These are phyloP conservation scores for Gynostemma pentaphyllum DNA, from an alignment of 306 rosid genomes.

Conservation along the genomic window DNA sequence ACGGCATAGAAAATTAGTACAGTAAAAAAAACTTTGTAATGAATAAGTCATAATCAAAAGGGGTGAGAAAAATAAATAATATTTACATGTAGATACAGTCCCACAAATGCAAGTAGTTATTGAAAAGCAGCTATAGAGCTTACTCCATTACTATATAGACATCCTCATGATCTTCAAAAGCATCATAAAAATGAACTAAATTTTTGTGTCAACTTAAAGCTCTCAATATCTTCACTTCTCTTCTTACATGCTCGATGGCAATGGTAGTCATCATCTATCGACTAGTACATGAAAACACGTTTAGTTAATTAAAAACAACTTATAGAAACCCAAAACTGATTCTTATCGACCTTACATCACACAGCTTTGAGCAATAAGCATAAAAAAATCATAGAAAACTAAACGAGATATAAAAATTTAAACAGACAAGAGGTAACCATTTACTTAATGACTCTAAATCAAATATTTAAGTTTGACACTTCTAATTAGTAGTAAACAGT, in stretches of 20 bases:
- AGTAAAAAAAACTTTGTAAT: no score
- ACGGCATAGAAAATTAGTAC: neutral
- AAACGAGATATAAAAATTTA: no score
- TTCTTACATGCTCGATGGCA: slow-evolving; percentile 81
- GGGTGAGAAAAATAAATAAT: slow-evolving; percentile 5
- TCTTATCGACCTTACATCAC: no score
- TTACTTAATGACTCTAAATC: no score
- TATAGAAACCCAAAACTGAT: no score
- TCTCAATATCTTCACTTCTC: no score
- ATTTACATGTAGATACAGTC: neutral
- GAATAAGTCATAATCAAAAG: neutral
- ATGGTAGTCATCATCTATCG: slow-evolving; percentile 79
- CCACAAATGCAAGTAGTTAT: neutral
- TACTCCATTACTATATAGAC: no score
- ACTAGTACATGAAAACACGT: slow-evolving; percentile 10
- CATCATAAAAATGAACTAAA: slow-evolving; percentile 58
- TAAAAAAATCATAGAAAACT: no score
- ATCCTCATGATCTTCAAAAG: slow-evolving; percentile 65
- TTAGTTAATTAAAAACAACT: neutral
- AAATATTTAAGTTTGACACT: no score
- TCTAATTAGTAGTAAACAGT: no score
- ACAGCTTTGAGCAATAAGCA: no score
- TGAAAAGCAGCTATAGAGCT: slow-evolving; percentile 14
- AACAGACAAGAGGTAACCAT: no score
- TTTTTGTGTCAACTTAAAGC: slow-evolving; percentile 68